Conservation (phyloP, 441 rosid genomes). For the Euphorbia corollata region DNA sequence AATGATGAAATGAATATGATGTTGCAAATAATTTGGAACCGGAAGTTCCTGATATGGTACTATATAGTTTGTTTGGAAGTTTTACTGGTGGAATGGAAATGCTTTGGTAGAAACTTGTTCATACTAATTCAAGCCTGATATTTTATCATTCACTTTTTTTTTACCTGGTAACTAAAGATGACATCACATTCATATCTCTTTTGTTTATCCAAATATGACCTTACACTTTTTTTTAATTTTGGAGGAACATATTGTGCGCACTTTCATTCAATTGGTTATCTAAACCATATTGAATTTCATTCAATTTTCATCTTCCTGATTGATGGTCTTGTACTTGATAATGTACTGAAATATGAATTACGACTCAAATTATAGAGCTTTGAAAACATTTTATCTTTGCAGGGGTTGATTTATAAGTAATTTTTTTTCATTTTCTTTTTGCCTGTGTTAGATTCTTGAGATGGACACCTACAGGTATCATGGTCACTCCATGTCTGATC, state of each 20-base stretch:
- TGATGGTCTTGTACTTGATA: constrained; percentile 1
- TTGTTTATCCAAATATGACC: neutral
- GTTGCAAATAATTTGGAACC: neutral
- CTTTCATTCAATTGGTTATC: neutral
- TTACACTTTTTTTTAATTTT: neutral
- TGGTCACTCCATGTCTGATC: constrained; percentile 99
- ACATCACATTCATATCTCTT: neutral
- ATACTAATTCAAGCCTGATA: neutral
- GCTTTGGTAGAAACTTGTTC: neutral
- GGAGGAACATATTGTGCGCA: neutral
- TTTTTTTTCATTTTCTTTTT: constrained; percentile 5
- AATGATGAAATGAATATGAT: neutral
- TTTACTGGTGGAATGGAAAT: neutral
- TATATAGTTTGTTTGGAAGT: neutral
- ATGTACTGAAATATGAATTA: neutral
- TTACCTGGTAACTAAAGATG: neutral
- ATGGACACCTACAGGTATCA: constrained; percentile 99
- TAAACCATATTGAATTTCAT: neutral
- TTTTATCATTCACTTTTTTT: neutral
- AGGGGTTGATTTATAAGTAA: constrained; percentile 1
- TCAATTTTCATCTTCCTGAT: neutral
- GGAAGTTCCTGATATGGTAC: neutral
- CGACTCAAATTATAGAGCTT: neutral
- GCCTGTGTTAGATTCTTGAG: constrained; percentile 65
- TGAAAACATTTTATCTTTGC: neutral